Evolutionary conservation across 2,329 filamentous ascomycete species (phyloP).

Genomic region (Grosmannia serpens): DNA sequence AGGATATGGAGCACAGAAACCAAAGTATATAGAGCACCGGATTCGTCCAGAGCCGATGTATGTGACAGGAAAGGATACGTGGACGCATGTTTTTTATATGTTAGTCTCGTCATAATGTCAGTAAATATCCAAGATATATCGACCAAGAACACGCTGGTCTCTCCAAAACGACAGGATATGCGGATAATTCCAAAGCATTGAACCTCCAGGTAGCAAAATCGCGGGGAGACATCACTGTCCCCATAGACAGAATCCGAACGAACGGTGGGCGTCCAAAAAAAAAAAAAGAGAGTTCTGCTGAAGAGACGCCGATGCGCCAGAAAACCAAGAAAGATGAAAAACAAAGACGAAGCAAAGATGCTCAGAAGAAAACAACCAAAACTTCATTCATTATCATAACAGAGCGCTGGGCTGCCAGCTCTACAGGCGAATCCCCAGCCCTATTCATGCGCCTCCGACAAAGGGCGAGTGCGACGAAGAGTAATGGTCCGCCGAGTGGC

Average conservation of each 20-base stretch:
- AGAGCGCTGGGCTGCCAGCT: background rate
- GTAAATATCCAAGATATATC: background rate
- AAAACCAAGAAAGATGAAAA: background rate
- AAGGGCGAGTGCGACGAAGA: conserved; percentile 3
- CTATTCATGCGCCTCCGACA: conserved; percentile 1
- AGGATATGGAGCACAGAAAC: too few relatives aligned
- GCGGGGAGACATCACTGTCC: too few relatives aligned
- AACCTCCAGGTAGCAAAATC: background rate
- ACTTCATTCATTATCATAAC: background rate
- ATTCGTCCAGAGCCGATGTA: background rate
- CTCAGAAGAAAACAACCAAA: background rate
- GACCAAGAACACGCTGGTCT: too few relatives aligned
- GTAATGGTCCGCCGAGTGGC: conserved; percentile 7
- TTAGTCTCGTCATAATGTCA: background rate
- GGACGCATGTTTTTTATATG: background rate
- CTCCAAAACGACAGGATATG: background rate
- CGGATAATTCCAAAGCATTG: background rate
- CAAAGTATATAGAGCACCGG: background rate
- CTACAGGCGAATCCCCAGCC: background rate
- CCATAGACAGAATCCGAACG: background rate
- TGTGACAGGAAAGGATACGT: background rate
- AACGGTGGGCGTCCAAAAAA: background rate
- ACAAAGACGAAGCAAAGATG: background rate
- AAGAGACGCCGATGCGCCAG: background rate
- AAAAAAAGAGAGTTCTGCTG: background rate